Evolutionary conservation across 1,139 yeast genomes (phyloP).

Genomic region (Taphrina pruni): DNA sequence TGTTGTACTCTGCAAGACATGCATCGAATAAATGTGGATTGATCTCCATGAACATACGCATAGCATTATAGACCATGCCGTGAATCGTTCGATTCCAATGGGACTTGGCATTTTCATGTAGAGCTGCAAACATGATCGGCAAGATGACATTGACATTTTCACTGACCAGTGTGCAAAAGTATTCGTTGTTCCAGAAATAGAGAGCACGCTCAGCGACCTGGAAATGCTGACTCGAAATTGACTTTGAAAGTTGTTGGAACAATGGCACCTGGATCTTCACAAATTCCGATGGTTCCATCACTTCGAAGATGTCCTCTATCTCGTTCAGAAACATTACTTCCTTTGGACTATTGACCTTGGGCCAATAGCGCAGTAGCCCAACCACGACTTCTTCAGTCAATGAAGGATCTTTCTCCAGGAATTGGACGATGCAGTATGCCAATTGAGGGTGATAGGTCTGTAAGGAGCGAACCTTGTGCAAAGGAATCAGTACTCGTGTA

Average conservation of each 20-base stretch:
- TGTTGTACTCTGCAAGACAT: constrained; percentile 80
- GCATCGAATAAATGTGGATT: constrained; percentile 90
- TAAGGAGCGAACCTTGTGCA: constrained; percentile 88
- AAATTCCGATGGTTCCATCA: constrained; percentile 91
- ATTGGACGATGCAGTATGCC: constrained; percentile 96
- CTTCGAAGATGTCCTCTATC: constrained; percentile 94
- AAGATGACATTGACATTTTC: constrained; percentile 88
- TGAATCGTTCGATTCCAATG: constrained; percentile 93
- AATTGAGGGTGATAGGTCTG: constrained; percentile 93
- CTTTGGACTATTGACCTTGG: constrained; percentile 91
- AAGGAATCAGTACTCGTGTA: constrained; percentile 84
- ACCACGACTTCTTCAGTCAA: constrained; percentile 93
- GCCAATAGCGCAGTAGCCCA: constrained; percentile 95
- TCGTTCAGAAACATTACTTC: constrained; percentile 96
- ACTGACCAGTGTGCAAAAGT: constrained; percentile 84
- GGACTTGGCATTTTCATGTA: constrained; percentile 72
- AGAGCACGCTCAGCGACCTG: constrained; percentile 96
- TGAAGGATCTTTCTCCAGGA: constrained; percentile 88
- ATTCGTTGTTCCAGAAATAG: constrained; percentile 94
- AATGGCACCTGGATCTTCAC: constrained; percentile 90
- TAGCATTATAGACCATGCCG: constrained; percentile 85
- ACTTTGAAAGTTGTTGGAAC: constrained; percentile 90
- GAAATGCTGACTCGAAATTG: constrained; percentile 94
- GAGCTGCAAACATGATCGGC: constrained; percentile 88
- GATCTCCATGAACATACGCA: constrained; percentile 91